Evolutionary conservation across 768 basidiomycete species (phyloP).

Genomic region (Fistulinella prunicolor): DNA sequence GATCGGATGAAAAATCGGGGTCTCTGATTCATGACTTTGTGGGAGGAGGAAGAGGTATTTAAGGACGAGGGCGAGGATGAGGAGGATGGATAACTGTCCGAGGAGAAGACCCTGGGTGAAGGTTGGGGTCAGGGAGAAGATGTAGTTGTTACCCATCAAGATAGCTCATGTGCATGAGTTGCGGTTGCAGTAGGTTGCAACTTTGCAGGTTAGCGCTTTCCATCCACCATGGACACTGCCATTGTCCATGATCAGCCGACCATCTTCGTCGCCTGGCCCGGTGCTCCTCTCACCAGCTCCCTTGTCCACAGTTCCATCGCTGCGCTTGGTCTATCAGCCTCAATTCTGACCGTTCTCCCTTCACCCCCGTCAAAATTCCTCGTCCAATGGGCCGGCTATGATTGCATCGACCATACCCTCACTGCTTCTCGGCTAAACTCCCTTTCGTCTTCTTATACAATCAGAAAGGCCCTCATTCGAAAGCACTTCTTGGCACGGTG

Average conservation of each 20-base stretch:
- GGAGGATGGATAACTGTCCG: constrained; percentile 85
- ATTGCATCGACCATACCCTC: constrained; percentile 75
- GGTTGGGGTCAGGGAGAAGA: constrained; percentile 77
- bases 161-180: constrained; percentile 9
- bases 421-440: constrained; percentile 51
- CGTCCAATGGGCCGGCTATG: constrained; percentile 87
- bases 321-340: constrained; percentile 26
- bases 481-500: constrained; percentile 88
- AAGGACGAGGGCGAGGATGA: constrained; percentile 76
- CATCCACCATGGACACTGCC: neutral
- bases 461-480: constrained; percentile 90
- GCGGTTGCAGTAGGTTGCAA: too few species aligned
- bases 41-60: constrained; percentile 95
- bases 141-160: constrained; percentile 44
- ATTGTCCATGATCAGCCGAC: neutral
- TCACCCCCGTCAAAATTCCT: constrained; percentile 29
- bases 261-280: constrained; percentile 52
- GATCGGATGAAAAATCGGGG: constrained; percentile 58
- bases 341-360: constrained; percentile 29
- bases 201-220: too few species aligned
- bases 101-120: constrained; percentile 95
- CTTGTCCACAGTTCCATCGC: constrained; percentile 46
- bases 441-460: constrained; percentile 80
- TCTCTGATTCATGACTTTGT: constrained; percentile 52
- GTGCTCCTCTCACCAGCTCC: constrained; percentile 50